A percentile compares a stretch with the other conserved stretches of the same genome.
Evolutionary conservation across 306 rosid genomes (phyloP).

Genomic region (Boehmeria nivea): DNA sequence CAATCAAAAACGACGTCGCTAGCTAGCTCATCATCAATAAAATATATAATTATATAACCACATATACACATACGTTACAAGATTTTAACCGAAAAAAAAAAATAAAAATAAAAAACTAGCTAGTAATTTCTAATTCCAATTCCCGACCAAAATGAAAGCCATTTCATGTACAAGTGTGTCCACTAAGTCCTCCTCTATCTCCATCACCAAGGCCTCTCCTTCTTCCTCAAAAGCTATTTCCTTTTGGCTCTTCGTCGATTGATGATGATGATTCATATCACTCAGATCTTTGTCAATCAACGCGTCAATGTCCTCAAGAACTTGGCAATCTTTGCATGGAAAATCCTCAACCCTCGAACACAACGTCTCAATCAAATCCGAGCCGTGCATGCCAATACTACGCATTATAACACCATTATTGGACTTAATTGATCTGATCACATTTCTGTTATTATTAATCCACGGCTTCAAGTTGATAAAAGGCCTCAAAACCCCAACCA

Average conservation of each 20-base stretch:
- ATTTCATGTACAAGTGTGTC: slow-evolving; percentile 67
- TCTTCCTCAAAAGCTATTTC: slow-evolving; percentile 45
- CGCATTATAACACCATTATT: too few relatives aligned
- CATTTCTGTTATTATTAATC: background rate
- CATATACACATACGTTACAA: too few relatives aligned
- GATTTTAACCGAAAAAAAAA: too few relatives aligned
- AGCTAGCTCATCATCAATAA: background rate
- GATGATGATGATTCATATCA: background rate
- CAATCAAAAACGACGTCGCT: slow-evolving; percentile 25
- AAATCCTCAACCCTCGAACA: slow-evolving; percentile 47
- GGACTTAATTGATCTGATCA: too few relatives aligned
- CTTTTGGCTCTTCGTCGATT: slow-evolving; percentile 10
- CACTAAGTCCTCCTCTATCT: slow-evolving; percentile 57
- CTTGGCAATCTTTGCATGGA: slow-evolving; percentile 49
- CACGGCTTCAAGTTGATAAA: slow-evolving; percentile 29
- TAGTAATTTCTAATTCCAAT: slow-evolving; percentile 8
- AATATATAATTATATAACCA: background rate
- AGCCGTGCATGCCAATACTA: slow-evolving; percentile 15
- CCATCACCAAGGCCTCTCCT: slow-evolving; percentile 45
- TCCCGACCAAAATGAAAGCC: slow-evolving; percentile 17
- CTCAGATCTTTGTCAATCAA: slow-evolving; percentile 54
- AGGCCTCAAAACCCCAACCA: slow-evolving; percentile 40
- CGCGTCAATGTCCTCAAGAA: slow-evolving; percentile 68
- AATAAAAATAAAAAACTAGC: too few relatives aligned
- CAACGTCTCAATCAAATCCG: slow-evolving; percentile 32